Conservation (phyloP, 805 yeast genomes). For the Myxozyma lipomycoides region DNA sequence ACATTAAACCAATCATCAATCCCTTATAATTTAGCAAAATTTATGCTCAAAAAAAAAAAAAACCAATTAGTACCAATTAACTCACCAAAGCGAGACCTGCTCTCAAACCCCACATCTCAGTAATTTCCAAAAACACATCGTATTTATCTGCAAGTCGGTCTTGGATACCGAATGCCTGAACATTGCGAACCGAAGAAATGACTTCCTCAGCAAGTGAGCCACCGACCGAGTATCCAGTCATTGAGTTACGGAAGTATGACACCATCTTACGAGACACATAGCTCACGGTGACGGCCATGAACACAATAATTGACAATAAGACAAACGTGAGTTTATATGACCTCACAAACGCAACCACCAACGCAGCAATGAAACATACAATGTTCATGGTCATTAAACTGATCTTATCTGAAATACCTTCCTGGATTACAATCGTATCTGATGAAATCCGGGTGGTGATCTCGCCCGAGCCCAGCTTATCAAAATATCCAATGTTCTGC, state of each 20-base stretch:
- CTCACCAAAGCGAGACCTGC: conserved; percentile 30
- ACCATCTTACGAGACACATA: conserved; percentile 33
- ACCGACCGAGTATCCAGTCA: conserved; percentile 23
- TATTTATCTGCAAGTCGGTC: conserved; percentile 36
- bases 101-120: conserved; percentile 29
- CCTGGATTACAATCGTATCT: conserved; percentile 41
- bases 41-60: not conserved
- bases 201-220: conserved; percentile 44
- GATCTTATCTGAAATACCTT: conserved; percentile 42
- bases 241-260: conserved; percentile 16
- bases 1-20: conserved; percentile 38
- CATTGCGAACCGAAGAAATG: conserved; percentile 40
- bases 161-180: conserved; percentile 44
- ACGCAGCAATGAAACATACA: conserved; percentile 39
- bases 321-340: conserved; percentile 40
- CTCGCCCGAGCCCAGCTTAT: conserved; percentile 42
- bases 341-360: conserved; percentile 38
- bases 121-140: conserved; percentile 32
- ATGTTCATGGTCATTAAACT: conserved; percentile 39
- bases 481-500: conserved; percentile 43
- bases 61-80: not conserved
- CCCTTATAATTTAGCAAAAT: conserved; percentile 32
- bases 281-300: conserved; percentile 33
- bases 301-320: conserved; percentile 35
- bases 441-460: conserved; percentile 42